phyloP scores from a whole-genome alignment of 1,284 basidiomycete genomes.

The Trichosporon sp. region DNA sequence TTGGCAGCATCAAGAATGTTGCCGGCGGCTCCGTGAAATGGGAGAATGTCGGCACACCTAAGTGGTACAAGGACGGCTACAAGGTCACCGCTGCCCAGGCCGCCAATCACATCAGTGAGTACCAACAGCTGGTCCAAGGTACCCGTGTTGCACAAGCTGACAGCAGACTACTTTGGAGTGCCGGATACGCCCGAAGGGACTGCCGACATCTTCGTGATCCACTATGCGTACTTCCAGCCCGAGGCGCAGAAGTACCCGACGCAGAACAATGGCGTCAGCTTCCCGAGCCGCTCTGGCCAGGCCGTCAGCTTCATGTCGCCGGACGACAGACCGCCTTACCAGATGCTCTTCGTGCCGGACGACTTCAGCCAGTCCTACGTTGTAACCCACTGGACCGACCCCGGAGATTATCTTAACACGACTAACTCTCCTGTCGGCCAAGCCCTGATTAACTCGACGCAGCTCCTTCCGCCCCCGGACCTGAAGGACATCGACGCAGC shows the following conservation, averaged over 20 bases:
- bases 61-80: constrained; percentile 50
- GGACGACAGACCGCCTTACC: constrained; percentile 58
- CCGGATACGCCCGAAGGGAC: constrained; percentile 61
- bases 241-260: constrained; percentile 60
- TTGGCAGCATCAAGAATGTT: constrained; percentile 56
- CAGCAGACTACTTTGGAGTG: constrained; percentile 63
- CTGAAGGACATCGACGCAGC: constrained; percentile 61
- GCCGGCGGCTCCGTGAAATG: constrained; percentile 60
- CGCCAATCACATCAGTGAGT: constrained; percentile 44
- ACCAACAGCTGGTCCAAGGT: background rate
- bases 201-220: constrained; percentile 76
- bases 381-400: constrained; percentile 52
- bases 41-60: constrained; percentile 56
- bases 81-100: constrained; percentile 37
- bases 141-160: background rate
- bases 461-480: constrained; percentile 62
- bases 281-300: constrained; percentile 71
- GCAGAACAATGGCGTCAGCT: constrained; percentile 51
- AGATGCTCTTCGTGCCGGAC: constrained; percentile 77
- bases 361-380: constrained; percentile 73
- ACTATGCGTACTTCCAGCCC: constrained; percentile 77
- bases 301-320: constrained; percentile 68
- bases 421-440: constrained; percentile 35
- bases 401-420: constrained; percentile 30
- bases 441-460: constrained; percentile 63